These are phyloP conservation scores for Pseudogymnoascus sp. DNA, from an alignment of 2,329 filamentous ascomycete genomes.

Conservation along the genomic window DNA sequence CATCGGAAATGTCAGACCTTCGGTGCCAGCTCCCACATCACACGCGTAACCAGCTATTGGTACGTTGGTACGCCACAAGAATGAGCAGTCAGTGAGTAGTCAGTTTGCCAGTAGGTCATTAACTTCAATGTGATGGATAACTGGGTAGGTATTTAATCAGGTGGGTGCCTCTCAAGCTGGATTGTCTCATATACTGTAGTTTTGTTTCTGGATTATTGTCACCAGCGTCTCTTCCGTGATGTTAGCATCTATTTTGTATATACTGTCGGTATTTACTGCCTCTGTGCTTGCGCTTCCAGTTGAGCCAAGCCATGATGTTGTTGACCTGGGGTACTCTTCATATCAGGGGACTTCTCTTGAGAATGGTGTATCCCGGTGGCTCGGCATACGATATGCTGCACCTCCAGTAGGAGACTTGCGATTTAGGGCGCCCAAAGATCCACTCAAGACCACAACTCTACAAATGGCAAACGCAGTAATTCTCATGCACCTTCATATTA, in stretches of 20 bases:
- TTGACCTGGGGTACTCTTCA: slow-evolving; percentile 60
- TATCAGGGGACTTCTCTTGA: slow-evolving; percentile 51
- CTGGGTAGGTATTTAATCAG: slow-evolving; percentile 1
- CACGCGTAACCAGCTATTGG: background rate
- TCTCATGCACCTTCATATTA: background rate
- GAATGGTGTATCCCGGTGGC: slow-evolving; percentile 61
- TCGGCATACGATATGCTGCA: slow-evolving; percentile 68
- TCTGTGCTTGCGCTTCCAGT: background rate
- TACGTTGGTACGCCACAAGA: no score
- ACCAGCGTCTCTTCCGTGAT: background rate
- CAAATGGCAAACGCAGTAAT: slow-evolving; percentile 24
- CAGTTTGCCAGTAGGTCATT: background rate
- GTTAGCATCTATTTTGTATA: background rate
- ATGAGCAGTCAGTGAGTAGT: no score
- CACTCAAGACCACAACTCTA: slow-evolving; percentile 27
- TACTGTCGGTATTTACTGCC: background rate
- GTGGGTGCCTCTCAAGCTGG: background rate
- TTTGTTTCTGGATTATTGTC: background rate
- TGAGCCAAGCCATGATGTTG: slow-evolving; percentile 25
- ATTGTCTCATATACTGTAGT: background rate
- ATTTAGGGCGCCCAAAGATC: slow-evolving; percentile 62
- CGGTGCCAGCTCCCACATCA: background rate
- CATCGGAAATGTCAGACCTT: background rate
- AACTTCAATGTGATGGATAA: background rate
- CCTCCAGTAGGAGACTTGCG: slow-evolving; percentile 58